Evolutionary conservation across 2,329 filamentous ascomycete genomes (phyloP), one percentile per base, ranked within the genome.

Genomic region (Aspergillus amoenus): DNA sequence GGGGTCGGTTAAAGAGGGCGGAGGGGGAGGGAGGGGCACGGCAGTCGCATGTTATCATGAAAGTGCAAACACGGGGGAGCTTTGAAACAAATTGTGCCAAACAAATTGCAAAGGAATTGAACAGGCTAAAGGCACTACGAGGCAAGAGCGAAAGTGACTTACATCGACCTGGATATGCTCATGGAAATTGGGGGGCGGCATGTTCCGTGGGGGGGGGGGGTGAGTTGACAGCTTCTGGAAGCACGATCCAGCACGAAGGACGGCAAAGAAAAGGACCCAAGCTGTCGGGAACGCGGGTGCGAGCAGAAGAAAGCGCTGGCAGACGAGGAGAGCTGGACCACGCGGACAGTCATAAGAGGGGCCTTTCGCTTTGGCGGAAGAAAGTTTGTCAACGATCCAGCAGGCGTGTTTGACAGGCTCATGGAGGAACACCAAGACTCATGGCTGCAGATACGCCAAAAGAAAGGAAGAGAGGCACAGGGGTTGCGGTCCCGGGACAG

Each of bases 101-200:
- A 43, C 17, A 5, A 39, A 12, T 48, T 30, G 45, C 24, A 49
- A 6, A 9, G 24, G 24, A 24, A 6, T 13, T 15, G 27, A 27
- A 34, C 24, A 37, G 3, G 13, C 4, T n/a, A 8, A 9, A 47
- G 9, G 15, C 34, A n/a, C 27, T 13, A 15, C 9, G 24, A 30
- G 5, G 27, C 8, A 11, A 30, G 17, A 51, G 11, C 39, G 9
- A 13, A 37, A 39, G 15, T 34, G 18, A 41, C 70, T 68, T 68
- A 73, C 70, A 66, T 73, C 70, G 44, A 72, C 58, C 49, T 68
- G 67, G n/a, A 73, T 73, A 37, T 64, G 64, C 57, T 72, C 69
- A 40, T 69, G 41, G 24, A 62, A 57, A 52, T 70, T 69, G 43
- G 69, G 70, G 15, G 63, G 66, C 53, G 67, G 61, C 70, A 72